Base-by-base conservation (phyloP, 805 yeast species). In the Phaffomyces opuntiae region DNA sequence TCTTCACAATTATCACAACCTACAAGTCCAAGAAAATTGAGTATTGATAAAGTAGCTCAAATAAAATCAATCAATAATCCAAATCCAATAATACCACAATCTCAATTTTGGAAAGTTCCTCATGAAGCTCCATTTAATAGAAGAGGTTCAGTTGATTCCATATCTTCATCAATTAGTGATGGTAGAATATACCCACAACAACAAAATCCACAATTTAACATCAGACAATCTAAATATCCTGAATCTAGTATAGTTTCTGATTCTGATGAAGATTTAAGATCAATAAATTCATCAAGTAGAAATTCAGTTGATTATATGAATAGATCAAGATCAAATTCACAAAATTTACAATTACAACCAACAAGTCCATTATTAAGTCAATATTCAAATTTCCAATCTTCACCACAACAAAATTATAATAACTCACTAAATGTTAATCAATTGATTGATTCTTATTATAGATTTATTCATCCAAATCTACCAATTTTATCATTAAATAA, bases 381-480 rank as follows among this genome's bases (percentile, higher is more conserved):
- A 17, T 32, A n/a, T 7, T 19, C n/a, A 29, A 14, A 39, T 9
- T 37, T 43, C 19, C 39, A 36, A 17, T 39, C 27, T 27, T 16
- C 43, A 40, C 53, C 38, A 36, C 34, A 29, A 29, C 12, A 29
- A 11, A 11, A 2, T 29, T 11, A 11, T 29, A 29, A 11, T 29
- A 29, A 9, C 31, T 13, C 27, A 4, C 6, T 44, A 44, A 52
- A 44, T 36, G 44, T 46, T 31, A 50, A 41, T 8, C 75, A 62
- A 56, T 62, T 65, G 65, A 70, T 66, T 61, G 74, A 65, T 59
- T 63, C 63, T 45, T 78, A 53, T 53, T 76, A 75, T 51, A 76
- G 72, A 48, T 75, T 72, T 53, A 63, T 69, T 27, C 73, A 68
- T 46, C 61, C 67, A 14, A 61, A 63, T 9, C 62, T 69, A 52